phyloP scores from a whole-genome alignment of 2,329 filamentous ascomycete genomes.

The Sclerotinia minor region DNA sequence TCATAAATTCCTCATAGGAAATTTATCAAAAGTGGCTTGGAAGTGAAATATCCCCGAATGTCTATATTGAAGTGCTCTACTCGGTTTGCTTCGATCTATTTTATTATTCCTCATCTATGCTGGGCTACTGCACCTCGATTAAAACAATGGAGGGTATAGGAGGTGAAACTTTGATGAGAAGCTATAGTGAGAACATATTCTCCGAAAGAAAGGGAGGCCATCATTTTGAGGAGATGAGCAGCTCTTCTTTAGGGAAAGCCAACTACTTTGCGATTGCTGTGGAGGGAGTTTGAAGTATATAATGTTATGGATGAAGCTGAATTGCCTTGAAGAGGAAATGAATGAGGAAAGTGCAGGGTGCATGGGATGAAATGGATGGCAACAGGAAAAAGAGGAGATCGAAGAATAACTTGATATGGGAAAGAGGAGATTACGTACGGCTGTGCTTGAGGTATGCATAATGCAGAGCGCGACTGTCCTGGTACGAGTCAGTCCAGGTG shows the following conservation, averaged over 20 bases:
- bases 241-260: not conserved
- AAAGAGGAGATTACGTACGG: too few relatives aligned
- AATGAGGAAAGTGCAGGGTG: too few relatives aligned
- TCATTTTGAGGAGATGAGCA: not conserved
- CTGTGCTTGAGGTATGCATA: too few relatives aligned
- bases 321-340: not conserved
- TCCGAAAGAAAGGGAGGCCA: not conserved
- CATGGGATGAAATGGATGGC: not conserved
- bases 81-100: not conserved
- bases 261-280: not conserved
- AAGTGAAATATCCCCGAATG: not conserved
- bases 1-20: too few relatives aligned
- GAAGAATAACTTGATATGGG: too few relatives aligned
- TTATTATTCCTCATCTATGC: not conserved
- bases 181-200: not conserved
- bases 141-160: not conserved
- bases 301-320: not conserved
- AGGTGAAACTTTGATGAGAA: not conserved
- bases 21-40: too few relatives aligned
- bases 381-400: too few relatives aligned
- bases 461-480: too few relatives aligned
- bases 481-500: too few relatives aligned
- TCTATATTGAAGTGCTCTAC: not conserved
- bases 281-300: not conserved
- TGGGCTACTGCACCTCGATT: not conserved